Evolutionary conservation across 345 rosid species (phyloP).

Genomic region (Populus simonii): DNA sequence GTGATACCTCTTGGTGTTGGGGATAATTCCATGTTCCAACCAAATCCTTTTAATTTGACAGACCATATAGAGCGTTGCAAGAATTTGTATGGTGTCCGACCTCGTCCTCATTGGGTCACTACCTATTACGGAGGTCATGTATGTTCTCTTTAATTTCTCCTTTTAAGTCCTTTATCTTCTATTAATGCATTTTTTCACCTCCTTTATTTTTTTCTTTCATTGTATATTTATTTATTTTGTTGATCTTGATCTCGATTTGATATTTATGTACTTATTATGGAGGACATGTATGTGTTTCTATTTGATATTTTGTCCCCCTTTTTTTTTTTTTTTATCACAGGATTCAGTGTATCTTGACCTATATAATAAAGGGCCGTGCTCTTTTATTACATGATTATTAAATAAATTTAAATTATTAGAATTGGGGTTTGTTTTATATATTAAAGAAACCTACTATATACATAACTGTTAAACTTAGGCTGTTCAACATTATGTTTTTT

Average conservation of each 20-base stretch:
- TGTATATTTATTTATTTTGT: no score
- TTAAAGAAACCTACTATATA: no score
- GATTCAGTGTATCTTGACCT: no score
- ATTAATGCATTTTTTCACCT: no score
- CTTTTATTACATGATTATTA: no score
- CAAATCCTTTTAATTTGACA: constrained; percentile 19
- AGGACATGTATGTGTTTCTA: constrained; percentile 39
- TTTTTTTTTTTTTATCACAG: no score
- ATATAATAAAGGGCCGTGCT: no score
- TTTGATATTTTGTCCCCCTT: not conserved
- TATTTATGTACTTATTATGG: constrained; percentile 38
- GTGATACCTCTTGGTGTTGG: constrained; percentile 39
- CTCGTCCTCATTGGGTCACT: constrained; percentile 57
- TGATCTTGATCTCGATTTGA: not conserved
- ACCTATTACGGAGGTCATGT: constrained; percentile 54
- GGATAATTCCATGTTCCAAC: constrained; percentile 38
- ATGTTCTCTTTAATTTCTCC: not conserved
- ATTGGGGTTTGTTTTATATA: no score
- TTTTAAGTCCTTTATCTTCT: not conserved
- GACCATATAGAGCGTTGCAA: constrained; percentile 10
- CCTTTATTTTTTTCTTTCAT: not conserved
- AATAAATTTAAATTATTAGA: no score
- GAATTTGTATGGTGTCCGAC: constrained; percentile 19
- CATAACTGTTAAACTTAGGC: no score
- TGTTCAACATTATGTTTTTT: no score